phyloP scores from a whole-genome alignment of 2,329 filamentous ascomycete genomes.

The Exophiala dermatitidis region DNA sequence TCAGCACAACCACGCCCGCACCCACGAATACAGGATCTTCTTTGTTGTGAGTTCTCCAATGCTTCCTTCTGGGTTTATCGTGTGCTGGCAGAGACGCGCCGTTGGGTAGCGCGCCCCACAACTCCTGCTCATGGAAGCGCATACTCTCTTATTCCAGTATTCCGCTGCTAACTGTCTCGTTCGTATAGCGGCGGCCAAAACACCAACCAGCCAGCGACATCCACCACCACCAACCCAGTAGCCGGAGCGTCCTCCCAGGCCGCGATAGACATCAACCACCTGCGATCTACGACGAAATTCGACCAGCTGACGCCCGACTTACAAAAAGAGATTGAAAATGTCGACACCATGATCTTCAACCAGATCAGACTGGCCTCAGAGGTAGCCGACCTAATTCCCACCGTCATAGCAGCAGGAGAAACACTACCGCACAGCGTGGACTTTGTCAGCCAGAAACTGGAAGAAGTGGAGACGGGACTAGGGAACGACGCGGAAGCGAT shows the following conservation, averaged over 20 bases:
- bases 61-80: background rate
- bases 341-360: conserved; percentile 72
- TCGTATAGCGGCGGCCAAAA: conserved; percentile 3
- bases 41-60: conserved; percentile 15
- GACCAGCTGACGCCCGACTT: conserved; percentile 79
- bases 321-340: conserved; percentile 66
- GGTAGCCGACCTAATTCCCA: conserved; percentile 63
- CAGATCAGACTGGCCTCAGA: conserved; percentile 69
- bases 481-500: conserved; percentile 58
- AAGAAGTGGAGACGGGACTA: conserved; percentile 56
- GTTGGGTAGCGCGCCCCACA: background rate
- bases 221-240: conserved; percentile 33
- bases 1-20: conserved; percentile 9
- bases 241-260: conserved; percentile 58
- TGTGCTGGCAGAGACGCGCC: background rate
- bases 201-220: conserved; percentile 6
- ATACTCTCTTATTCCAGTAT: too few species aligned
- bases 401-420: conserved; percentile 56
- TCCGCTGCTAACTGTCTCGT: background rate
- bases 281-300: conserved; percentile 83
- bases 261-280: conserved; percentile 67
- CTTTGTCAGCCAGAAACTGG: conserved; percentile 54
- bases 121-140: too few species aligned
- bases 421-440: conserved; percentile 60
- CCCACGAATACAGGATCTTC: conserved; percentile 9